Percentiles rank a stretch among this genome's conserved stretches.
These are phyloP conservation scores for Cryptococcus floricola DNA, from an alignment of 1,284 basidiomycete genomes.

Conservation along the genomic window DNA sequence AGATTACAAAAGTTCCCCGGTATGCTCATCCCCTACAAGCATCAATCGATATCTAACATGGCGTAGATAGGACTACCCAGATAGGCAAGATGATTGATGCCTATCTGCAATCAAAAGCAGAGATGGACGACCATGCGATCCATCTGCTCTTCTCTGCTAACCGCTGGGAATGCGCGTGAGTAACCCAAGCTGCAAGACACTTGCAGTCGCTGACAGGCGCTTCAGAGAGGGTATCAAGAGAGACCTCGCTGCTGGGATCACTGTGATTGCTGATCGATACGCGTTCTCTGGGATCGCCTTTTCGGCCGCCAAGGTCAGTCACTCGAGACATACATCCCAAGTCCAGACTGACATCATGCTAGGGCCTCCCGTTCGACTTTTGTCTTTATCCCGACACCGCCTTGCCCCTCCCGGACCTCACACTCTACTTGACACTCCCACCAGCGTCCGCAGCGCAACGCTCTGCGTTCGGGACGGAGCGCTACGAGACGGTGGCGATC, in stretches of 20 bases:
- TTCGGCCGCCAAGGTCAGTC: not conserved
- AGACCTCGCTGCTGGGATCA: slow-evolving; percentile 63
- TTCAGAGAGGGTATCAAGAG: slow-evolving; percentile 62
- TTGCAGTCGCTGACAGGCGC: not conserved
- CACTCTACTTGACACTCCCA: slow-evolving; percentile 79
- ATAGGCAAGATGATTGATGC: slow-evolving; percentile 92
- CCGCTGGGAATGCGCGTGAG: slow-evolving; percentile 89
- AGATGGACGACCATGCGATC: slow-evolving; percentile 86
- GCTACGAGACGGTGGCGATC: slow-evolving; percentile 76
- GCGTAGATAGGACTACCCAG: slow-evolving; percentile 77
- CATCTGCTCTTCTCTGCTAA: slow-evolving; percentile 96
- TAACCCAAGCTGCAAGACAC: slow-evolving; percentile 18
- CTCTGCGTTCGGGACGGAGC: slow-evolving; percentile 86
- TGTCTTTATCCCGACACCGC: slow-evolving; percentile 78
- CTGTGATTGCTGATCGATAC: slow-evolving; percentile 87
- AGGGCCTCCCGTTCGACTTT: slow-evolving; percentile 64
- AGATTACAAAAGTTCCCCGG: slow-evolving; percentile 78
- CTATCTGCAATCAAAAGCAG: slow-evolving; percentile 76
- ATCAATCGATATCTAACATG: not conserved
- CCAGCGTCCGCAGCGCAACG: slow-evolving; percentile 66
- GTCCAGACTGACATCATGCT: slow-evolving; percentile 3
- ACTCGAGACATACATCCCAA: slow-evolving; percentile 19
- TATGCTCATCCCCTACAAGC: slow-evolving; percentile 42
- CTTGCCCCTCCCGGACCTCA: slow-evolving; percentile 83
- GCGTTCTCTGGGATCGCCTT: slow-evolving; percentile 97